Evolutionary conservation across 2,329 filamentous ascomycete species (phyloP).

Genomic region (Aspergillus japonicus): DNA sequence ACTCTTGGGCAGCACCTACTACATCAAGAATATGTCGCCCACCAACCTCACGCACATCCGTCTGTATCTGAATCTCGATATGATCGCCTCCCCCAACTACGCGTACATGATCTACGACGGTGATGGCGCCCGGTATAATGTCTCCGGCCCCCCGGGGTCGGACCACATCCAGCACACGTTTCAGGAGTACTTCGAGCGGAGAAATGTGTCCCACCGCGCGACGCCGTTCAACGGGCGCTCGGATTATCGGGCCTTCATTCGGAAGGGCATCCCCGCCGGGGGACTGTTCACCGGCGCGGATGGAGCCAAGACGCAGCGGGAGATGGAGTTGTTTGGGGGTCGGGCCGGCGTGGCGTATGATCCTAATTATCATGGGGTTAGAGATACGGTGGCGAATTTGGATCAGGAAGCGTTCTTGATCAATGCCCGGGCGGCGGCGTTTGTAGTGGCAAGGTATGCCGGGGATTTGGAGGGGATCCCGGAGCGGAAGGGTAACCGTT

Average conservation of each 20-base stretch:
- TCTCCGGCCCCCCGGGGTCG: constrained; percentile 61
- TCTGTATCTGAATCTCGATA: constrained; percentile 70
- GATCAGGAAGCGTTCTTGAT: constrained; percentile 37
- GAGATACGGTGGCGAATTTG: constrained; percentile 56
- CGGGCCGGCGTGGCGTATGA: constrained; percentile 59
- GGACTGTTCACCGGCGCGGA: constrained; percentile 78
- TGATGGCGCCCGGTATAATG: constrained; percentile 47
- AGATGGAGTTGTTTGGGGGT: constrained; percentile 69
- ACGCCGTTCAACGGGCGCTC: constrained; percentile 76
- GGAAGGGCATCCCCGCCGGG: constrained; percentile 68
- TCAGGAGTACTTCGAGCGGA: constrained; percentile 62
- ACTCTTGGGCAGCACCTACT: constrained; percentile 60
- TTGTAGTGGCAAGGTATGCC: constrained; percentile 30
- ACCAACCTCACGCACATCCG: constrained; percentile 59
- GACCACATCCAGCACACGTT: constrained; percentile 68
- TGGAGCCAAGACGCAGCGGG: constrained; percentile 68
- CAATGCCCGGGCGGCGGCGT: constrained; percentile 27
- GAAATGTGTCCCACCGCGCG: constrained; percentile 65
- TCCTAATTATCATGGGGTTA: constrained; percentile 55
- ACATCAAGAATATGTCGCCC: constrained; percentile 51
- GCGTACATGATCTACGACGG: constrained; percentile 55
- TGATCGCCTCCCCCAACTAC: constrained; percentile 66
- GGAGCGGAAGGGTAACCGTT: neutral
- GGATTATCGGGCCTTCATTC: constrained; percentile 77
- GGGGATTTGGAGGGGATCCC: constrained; percentile 24